Percentiles rank a stretch among this genome's conserved stretches.
These are phyloP conservation scores for Diaporthe australafricana DNA, from an alignment of 2,329 filamentous ascomycete species.

Conservation along the genomic window DNA sequence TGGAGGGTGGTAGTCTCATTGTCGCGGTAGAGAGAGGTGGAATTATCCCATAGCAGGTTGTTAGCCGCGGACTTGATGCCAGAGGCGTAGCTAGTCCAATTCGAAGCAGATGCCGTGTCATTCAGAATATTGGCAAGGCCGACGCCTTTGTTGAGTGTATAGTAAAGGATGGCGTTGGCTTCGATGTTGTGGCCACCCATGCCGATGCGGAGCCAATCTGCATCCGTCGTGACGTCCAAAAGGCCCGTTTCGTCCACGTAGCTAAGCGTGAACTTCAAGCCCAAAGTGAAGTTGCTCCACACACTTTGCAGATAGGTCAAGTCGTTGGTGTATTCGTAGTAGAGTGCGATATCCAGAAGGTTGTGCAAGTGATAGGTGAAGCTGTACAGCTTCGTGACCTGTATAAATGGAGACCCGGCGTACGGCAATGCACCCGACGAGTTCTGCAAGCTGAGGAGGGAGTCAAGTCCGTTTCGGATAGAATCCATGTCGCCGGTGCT, in stretches of 20 bases:
- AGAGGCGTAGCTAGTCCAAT: slow-evolving; percentile 15
- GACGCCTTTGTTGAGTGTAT: slow-evolving; percentile 62
- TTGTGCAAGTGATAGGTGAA: slow-evolving; percentile 70
- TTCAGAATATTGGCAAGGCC: slow-evolving; percentile 58
- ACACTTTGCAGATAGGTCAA: slow-evolving; percentile 56
- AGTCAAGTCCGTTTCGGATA: slow-evolving; percentile 61
- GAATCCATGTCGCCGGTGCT: slow-evolving; percentile 65
- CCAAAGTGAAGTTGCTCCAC: slow-evolving; percentile 61
- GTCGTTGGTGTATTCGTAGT: slow-evolving; percentile 66
- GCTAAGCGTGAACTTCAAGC: slow-evolving; percentile 53
- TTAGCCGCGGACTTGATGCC: slow-evolving; percentile 31
- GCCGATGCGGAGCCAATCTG: slow-evolving; percentile 63
- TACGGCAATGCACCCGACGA: slow-evolving; percentile 54
- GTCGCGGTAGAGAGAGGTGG: slow-evolving; percentile 38
- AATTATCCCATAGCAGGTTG: slow-evolving; percentile 30
- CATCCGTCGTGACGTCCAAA: slow-evolving; percentile 58
- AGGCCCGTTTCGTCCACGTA: slow-evolving; percentile 53
- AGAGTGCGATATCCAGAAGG: slow-evolving; percentile 69
- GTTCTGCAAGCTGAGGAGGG: slow-evolving; percentile 59
- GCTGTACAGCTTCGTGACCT: slow-evolving; percentile 42
- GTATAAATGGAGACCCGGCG: slow-evolving; percentile 57
- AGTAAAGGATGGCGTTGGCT: slow-evolving; percentile 63
- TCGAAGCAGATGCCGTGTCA: slow-evolving; percentile 41
- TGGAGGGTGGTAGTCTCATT: slow-evolving; percentile 37
- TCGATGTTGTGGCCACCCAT: slow-evolving; percentile 64